A percentile compares a stretch with the other conserved stretches of the same genome.
Evolutionary conservation across 2,329 filamentous ascomycete genomes (phyloP).

Genomic region (Cladosporium sp.): DNA sequence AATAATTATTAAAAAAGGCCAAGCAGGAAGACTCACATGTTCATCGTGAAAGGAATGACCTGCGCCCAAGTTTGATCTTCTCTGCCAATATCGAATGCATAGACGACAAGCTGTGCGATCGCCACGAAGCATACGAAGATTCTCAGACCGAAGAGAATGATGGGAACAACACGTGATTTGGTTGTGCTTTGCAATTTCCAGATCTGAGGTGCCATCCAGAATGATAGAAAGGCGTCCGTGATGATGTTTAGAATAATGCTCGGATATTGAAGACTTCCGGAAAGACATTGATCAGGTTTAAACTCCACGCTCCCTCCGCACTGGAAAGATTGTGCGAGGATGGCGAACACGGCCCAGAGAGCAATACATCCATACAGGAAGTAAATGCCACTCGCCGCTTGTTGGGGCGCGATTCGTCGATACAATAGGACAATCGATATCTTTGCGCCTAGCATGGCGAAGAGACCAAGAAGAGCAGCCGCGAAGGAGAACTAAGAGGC

Average conservation of each 20-base stretch:
- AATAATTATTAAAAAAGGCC: neutral
- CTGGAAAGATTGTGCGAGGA: constrained; percentile 22
- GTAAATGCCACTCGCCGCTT: constrained; percentile 13
- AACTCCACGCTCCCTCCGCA: constrained; percentile 25
- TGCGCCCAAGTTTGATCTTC: constrained; percentile 14
- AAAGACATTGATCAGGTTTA: constrained; percentile 21
- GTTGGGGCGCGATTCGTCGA: constrained; percentile 20
- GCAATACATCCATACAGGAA: constrained; percentile 14
- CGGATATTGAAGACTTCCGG: constrained; percentile 24
- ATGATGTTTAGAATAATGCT: constrained; percentile 29
- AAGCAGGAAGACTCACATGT: constrained; percentile 4
- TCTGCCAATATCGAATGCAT: neutral
- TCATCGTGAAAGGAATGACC: neutral
- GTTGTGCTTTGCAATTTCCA: constrained; percentile 25
- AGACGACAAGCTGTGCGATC: constrained; percentile 15
- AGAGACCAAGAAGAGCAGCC: constrained; percentile 11
- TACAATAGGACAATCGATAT: constrained; percentile 19
- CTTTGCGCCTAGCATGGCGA: constrained; percentile 17
- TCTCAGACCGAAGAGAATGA: constrained; percentile 20
- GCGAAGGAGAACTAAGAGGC: constrained; percentile 11
- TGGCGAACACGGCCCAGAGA: constrained; percentile 21
- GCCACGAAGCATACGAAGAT: constrained; percentile 20
- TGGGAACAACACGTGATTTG: constrained; percentile 13
- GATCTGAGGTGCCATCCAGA: constrained; percentile 33
- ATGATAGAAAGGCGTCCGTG: constrained; percentile 30